Conservation (phyloP, 805 yeast genomes). For the Clavispora fructus region DNA sequence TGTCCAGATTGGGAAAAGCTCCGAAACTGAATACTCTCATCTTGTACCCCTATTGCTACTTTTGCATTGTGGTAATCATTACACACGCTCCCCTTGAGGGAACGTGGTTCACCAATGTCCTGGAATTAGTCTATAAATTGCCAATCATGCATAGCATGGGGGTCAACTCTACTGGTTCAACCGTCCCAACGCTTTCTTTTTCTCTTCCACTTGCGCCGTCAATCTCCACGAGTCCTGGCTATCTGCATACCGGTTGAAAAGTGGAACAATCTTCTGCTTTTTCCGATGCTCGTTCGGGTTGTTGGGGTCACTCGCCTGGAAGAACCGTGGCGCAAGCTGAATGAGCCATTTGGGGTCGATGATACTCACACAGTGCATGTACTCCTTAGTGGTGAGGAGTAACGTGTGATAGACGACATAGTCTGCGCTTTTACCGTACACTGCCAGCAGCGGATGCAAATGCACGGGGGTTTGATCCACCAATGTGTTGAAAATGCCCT, state of each 20-base stretch:
- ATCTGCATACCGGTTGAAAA: slow-evolving; percentile 54
- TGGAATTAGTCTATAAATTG: neutral
- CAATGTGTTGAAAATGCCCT: slow-evolving; percentile 53
- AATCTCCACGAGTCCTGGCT: slow-evolving; percentile 75
- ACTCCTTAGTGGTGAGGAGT: slow-evolving; percentile 79
- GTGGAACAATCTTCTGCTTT: slow-evolving; percentile 66
- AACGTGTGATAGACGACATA: slow-evolving; percentile 80
- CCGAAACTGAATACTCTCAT: no score
- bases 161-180: slow-evolving; percentile 7
- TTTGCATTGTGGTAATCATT: no score
- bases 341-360: slow-evolving; percentile 79
- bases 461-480: slow-evolving; percentile 68
- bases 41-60: no score
- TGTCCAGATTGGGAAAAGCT: no score
- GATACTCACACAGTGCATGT: slow-evolving; percentile 83
- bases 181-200: slow-evolving; percentile 20
- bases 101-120: no score
- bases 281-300: slow-evolving; percentile 47
- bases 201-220: slow-evolving; percentile 37
- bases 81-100: no score
- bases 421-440: slow-evolving; percentile 60
- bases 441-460: slow-evolving; percentile 82
- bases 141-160: neutral
- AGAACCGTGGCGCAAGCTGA: slow-evolving; percentile 68
- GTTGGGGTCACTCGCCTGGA: slow-evolving; percentile 53